phyloP scores from a whole-genome alignment of 2,329 filamentous ascomycete species.

The Talaromyces sp. region DNA sequence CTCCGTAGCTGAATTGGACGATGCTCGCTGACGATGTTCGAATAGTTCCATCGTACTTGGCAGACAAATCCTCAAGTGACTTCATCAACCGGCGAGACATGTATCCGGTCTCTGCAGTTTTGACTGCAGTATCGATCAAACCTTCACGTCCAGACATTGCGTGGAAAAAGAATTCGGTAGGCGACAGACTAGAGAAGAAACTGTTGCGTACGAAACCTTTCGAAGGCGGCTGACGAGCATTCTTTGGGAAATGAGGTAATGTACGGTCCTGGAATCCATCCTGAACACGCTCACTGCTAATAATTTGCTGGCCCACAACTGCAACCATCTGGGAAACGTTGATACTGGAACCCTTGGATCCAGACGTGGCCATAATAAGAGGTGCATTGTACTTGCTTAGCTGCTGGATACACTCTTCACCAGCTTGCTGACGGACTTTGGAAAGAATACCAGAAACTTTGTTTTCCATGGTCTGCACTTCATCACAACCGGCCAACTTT shows the following conservation, averaged over 20 bases:
- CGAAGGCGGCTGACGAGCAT: conserved; percentile 81
- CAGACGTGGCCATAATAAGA: conserved; percentile 93
- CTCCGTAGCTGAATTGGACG: conserved; percentile 96
- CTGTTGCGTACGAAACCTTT: conserved; percentile 97
- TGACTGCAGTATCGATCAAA: conserved; percentile 96
- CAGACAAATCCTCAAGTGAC: conserved; percentile 88
- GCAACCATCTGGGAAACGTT: conserved; percentile 99
- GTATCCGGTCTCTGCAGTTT: conserved; percentile 97
- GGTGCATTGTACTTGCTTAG: conserved; percentile 89
- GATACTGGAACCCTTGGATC: conserved; percentile 94
- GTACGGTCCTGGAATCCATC: conserved; percentile 96
- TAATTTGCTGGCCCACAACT: conserved; percentile 95
- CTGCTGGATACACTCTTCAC: conserved; percentile 82
- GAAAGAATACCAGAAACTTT: conserved; percentile 85
- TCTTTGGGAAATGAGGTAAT: conserved; percentile 91
- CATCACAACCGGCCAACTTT: conserved; percentile 82
- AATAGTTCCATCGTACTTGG: conserved; percentile 90
- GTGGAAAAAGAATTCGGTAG: conserved; percentile 95
- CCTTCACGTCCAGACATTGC: conserved; percentile 98
- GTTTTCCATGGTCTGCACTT: conserved; percentile 89
- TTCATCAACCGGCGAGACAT: conserved; percentile 99
- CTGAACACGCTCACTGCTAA: conserved; percentile 82
- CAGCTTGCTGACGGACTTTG: conserved; percentile 84
- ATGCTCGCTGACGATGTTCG: conserved; percentile 82
- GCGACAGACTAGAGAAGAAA: conserved; percentile 87